Percentiles rank a stretch among this genome's conserved stretches.
Evolutionary conservation across 1,139 yeast genomes (phyloP).

Genomic region (Pneumocystis oryctolagi): DNA sequence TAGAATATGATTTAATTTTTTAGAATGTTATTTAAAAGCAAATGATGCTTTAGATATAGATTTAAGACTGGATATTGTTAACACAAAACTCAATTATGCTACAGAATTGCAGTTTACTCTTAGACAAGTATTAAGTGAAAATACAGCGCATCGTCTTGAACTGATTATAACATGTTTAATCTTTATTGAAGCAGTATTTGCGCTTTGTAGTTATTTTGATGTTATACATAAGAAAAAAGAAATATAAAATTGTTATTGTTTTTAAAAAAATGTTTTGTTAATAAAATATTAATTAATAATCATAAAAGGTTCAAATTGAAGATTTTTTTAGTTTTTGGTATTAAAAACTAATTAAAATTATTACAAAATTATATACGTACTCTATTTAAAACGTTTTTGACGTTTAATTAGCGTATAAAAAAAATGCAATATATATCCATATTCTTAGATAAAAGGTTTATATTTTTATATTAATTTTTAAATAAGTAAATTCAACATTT

Average conservation of each 20-base stretch:
- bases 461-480: neutral
- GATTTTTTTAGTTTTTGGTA: too few species aligned
- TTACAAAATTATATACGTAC: too few species aligned
- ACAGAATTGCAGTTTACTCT: neutral
- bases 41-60: neutral
- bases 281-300: neutral
- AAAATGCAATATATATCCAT: too few species aligned
- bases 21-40: neutral
- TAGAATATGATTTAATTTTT: neutral
- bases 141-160: neutral
- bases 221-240: neutral
- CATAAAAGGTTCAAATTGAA: neutral
- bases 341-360: too few species aligned
- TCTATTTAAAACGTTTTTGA: too few species aligned
- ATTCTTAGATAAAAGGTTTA: neutral
- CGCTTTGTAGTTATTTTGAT: neutral
- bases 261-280: neutral
- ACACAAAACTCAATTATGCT: neutral
- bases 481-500: neutral
- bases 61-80: neutral
- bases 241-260: neutral
- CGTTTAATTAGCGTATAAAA: too few species aligned
- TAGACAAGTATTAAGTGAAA: neutral
- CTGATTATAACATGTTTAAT: neutral
- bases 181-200: neutral